Evolutionary conservation across 192 early-diverging fungal species (phyloP).

Genomic region (Coemansia brasiliensis): DNA sequence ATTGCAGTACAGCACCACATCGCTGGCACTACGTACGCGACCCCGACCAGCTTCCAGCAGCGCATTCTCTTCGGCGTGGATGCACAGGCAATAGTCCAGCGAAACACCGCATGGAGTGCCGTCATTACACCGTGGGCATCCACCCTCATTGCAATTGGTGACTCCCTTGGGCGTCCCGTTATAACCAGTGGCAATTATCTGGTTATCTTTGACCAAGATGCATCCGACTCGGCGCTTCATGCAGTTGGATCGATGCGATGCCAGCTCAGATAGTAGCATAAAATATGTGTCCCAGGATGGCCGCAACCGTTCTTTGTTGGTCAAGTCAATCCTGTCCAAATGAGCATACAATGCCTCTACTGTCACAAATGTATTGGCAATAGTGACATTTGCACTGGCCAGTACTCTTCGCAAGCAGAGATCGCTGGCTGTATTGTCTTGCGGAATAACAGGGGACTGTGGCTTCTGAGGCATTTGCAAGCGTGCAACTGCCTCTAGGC

Average conservation of each 20-base stretch:
- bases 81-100: conserved; percentile 88
- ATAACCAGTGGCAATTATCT: conserved; percentile 97
- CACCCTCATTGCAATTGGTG: conserved; percentile 92
- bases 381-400: conserved; percentile 59
- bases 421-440: conserved; percentile 9
- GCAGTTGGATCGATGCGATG: conserved; percentile 88
- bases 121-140: conserved; percentile 92
- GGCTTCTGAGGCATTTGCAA: background rate
- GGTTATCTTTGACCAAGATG: conserved; percentile 82
- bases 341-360: conserved; percentile 37
- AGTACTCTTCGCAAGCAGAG: conserved; percentile 36
- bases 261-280: conserved; percentile 90
- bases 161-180: conserved; percentile 95
- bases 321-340: conserved; percentile 60
- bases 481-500: background rate
- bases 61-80: conserved; percentile 99
- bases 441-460: conserved; percentile 30
- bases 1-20: conserved; percentile 87
- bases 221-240: conserved; percentile 99
- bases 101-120: conserved; percentile 72
- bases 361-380: conserved; percentile 61
- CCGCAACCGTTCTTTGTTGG: conserved; percentile 72
- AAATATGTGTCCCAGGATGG: conserved; percentile 98
- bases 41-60: conserved; percentile 93
- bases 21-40: conserved; percentile 65